Evolutionary conservation across 805 yeast species (phyloP).

Genomic region (Candida palmyrensis): DNA sequence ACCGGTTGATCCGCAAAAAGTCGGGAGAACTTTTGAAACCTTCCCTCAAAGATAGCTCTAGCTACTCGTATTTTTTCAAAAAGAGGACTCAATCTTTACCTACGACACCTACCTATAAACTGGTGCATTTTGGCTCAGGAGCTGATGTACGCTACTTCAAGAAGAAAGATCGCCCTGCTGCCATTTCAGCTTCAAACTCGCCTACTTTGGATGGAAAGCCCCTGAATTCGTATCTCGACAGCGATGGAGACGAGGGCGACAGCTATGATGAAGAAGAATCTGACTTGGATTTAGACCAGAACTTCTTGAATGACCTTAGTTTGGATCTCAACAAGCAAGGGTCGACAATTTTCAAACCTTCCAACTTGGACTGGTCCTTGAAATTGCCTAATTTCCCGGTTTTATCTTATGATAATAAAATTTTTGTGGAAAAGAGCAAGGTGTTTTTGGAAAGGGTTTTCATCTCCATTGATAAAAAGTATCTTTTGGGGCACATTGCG

Average conservation of each 20-base stretch:
- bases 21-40: slow-evolving; percentile 84
- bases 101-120: slow-evolving; percentile 54
- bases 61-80: slow-evolving; percentile 24
- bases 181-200: slow-evolving; percentile 64
- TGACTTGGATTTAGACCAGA: slow-evolving; percentile 9
- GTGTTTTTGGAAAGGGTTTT: slow-evolving; percentile 66
- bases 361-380: slow-evolving; percentile 39
- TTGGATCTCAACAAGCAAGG: slow-evolving; percentile 2
- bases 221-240: slow-evolving; percentile 8
- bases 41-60: slow-evolving; percentile 49
- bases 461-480: slow-evolving; percentile 52
- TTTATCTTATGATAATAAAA: slow-evolving; percentile 42
- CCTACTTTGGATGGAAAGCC: slow-evolving; percentile 32
- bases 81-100: slow-evolving; percentile 34
- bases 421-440: slow-evolving; percentile 24
- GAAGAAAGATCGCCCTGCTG: slow-evolving; percentile 68
- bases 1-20: slow-evolving; percentile 64
- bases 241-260: slow-evolving; percentile 14
- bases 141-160: slow-evolving; percentile 69
- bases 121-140: slow-evolving; percentile 75
- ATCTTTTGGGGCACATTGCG: slow-evolving; percentile 67
- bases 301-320: slow-evolving; percentile 6
- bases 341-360: slow-evolving; percentile 2
- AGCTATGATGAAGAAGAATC: slow-evolving; percentile 5
- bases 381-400: slow-evolving; percentile 37